Conservation (phyloP, 140 eudicot species). For the Erigeron philadelphicus region DNA sequence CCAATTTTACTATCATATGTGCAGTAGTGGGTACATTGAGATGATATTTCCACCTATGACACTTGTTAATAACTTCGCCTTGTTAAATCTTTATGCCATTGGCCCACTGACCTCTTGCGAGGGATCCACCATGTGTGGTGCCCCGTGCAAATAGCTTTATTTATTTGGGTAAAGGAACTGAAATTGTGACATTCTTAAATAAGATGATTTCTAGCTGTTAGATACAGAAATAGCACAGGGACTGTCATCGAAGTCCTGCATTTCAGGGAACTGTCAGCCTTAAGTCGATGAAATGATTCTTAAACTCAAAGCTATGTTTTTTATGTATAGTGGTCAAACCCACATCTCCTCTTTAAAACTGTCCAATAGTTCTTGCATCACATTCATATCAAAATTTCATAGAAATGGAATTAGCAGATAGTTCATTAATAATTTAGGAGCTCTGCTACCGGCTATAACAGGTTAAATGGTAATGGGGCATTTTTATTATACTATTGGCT, state of each 20-base stretch:
- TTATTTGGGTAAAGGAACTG: neutral
- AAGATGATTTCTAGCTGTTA: neutral
- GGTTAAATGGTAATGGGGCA: too few species aligned
- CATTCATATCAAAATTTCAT: constrained; percentile 1
- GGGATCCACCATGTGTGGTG: neutral
- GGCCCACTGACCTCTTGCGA: constrained; percentile 9
- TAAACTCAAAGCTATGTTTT: neutral
- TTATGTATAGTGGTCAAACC: too few species aligned
- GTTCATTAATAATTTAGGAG: too few species aligned
- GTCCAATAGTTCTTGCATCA: constrained; percentile 11
- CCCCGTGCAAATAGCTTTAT: constrained; percentile 2
- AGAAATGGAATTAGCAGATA: neutral
- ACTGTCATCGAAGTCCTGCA: constrained; percentile 8
- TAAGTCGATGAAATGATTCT: neutral
- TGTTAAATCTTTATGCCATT: constrained; percentile 1
- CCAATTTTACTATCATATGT: neutral
- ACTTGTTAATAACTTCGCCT: neutral
- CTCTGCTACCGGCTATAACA: too few species aligned
- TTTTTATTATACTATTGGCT: too few species aligned
- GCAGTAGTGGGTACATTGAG: neutral
- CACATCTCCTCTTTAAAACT: neutral
- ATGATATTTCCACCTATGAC: constrained; percentile 3
- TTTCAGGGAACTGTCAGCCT: neutral
- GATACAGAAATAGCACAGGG: constrained; percentile 8
- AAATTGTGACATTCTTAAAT: neutral